Conservation (phyloP, 1,284 basidiomycete species). For the Jaminaea rosea region DNA sequence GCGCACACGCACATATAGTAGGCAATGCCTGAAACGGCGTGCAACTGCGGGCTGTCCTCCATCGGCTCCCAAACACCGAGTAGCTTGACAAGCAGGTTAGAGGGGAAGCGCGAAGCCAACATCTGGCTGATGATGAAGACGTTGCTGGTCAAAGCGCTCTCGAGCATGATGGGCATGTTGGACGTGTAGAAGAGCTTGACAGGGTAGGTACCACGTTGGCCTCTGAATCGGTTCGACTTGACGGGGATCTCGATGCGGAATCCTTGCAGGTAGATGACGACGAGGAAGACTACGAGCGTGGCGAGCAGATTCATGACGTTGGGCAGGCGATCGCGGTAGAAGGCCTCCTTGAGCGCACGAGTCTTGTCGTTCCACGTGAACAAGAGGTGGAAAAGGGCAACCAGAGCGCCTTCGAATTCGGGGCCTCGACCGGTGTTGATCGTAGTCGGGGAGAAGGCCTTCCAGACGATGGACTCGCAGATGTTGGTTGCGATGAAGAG, state of each 20-base stretch:
- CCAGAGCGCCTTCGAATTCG: slow-evolving; percentile 93
- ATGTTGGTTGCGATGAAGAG: slow-evolving; percentile 99
- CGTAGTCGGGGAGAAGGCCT: slow-evolving; percentile 95
- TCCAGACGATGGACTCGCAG: slow-evolving; percentile 98
- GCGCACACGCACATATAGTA: too few relatives aligned
- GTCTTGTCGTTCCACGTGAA: slow-evolving; percentile 99
- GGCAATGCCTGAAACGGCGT: slow-evolving; percentile 81
- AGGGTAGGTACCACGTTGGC: slow-evolving; percentile 87
- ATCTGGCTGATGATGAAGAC: slow-evolving; percentile 95
- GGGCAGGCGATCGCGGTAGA: slow-evolving; percentile 92
- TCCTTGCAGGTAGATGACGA: slow-evolving; percentile 95
- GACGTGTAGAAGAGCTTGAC: slow-evolving; percentile 98
- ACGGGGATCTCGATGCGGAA: slow-evolving; percentile 98
- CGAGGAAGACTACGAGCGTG: slow-evolving; percentile 80
- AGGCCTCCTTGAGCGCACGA: slow-evolving; percentile 90
- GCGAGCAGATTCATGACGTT: slow-evolving; percentile 97
- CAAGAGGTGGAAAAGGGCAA: slow-evolving; percentile 91
- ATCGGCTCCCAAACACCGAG: slow-evolving; percentile 95
- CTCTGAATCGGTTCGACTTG: slow-evolving; percentile 90
- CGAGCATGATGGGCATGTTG: slow-evolving; percentile 99
- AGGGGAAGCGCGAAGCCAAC: slow-evolving; percentile 76
- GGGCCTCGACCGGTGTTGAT: slow-evolving; percentile 96
- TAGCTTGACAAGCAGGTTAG: slow-evolving; percentile 78
- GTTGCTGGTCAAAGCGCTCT: slow-evolving; percentile 85
- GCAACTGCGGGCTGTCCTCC: slow-evolving; percentile 84